Evolutionary conservation across 176 grass and related monocot species (phyloP).

Genomic region (Aegilops sharonensis): DNA sequence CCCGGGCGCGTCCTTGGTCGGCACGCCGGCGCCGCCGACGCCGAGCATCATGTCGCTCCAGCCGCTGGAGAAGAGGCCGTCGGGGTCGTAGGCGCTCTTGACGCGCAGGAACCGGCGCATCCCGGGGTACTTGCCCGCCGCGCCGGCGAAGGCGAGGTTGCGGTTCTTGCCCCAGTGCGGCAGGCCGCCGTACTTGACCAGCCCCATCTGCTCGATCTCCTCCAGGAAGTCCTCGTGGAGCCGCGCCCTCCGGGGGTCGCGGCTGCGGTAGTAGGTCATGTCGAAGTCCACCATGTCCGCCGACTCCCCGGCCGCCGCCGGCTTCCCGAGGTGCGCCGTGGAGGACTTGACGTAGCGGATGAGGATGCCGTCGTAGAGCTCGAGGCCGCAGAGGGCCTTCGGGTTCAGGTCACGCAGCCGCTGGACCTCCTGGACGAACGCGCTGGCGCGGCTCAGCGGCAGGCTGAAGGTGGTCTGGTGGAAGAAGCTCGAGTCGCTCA

Average conservation of each 20-base stretch:
- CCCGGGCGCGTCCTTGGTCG: neutral
- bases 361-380: slow-evolving; percentile 38
- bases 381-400: slow-evolving; percentile 43
- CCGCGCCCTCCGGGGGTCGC: neutral
- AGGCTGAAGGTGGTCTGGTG: slow-evolving; percentile 54
- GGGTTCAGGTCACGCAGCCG: slow-evolving; percentile 51
- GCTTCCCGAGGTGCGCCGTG: neutral
- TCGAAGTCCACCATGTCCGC: neutral
- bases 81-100: neutral
- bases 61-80: neutral
- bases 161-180: neutral
- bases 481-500: slow-evolving; percentile 30
- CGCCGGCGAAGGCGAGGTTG: neutral
- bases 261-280: neutral
- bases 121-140: neutral
- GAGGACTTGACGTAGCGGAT: slow-evolving; percentile 13
- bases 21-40: too few relatives aligned
- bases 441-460: slow-evolving; percentile 26
- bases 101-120: neutral
- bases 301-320: too few relatives aligned
- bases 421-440: slow-evolving; percentile 54
- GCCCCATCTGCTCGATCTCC: neutral
- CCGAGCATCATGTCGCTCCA: neutral
- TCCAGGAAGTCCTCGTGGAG: neutral
- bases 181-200: neutral